Base-by-base conservation (phyloP, 768 basidiomycete genomes). In the Cystobasidium ongulense region DNA sequence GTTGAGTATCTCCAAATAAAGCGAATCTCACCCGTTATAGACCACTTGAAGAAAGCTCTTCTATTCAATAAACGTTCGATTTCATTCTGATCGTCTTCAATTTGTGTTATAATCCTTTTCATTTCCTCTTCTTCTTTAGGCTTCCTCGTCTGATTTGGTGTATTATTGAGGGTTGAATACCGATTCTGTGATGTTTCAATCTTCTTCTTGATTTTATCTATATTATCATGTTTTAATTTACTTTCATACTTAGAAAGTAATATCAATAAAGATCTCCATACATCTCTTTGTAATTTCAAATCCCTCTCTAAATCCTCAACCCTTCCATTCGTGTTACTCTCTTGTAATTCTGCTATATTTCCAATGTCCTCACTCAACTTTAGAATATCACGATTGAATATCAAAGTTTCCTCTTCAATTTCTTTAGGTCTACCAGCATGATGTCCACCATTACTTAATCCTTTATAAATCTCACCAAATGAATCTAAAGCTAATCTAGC, bases 141-240 rank as follows among this genome's bases (percentile, higher is more conserved):
- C 29, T 43, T 54, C 17, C 38, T 54, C 21, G 25, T 59, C 36
- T 54, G 10, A 27, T 3, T 4, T 15, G 53, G 52, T 57, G 31
- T 71, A 21, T 4, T 38, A 54, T 35, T 59, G 15, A 54, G 36
- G 17, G 5, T 27, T 11, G 35, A 31, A 41, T 39, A 64, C 10
- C 38, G 3, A 36, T 29, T 13, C 27, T 64, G 63, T 13, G 7
- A 13, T 15, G 27, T 25, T 43, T 71, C 68, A 29, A 71, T 71
- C 11, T 53, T 46, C 54, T 59, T 54, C 35, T 71, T 71, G 5
- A 41, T 36, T 53, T 71, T 71, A 36, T 71, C 68, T 23, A 71
- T 36, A 35, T n/a, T 43, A 52, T 71, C 68, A 43, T 10, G 27
- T 35, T 41, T 29, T 31, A 71, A 36, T 27, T 35, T 33, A n/a